Evolutionary conservation across 2,329 filamentous ascomycete species (phyloP).

Genomic region (Fusarium pseudocircinatum): DNA sequence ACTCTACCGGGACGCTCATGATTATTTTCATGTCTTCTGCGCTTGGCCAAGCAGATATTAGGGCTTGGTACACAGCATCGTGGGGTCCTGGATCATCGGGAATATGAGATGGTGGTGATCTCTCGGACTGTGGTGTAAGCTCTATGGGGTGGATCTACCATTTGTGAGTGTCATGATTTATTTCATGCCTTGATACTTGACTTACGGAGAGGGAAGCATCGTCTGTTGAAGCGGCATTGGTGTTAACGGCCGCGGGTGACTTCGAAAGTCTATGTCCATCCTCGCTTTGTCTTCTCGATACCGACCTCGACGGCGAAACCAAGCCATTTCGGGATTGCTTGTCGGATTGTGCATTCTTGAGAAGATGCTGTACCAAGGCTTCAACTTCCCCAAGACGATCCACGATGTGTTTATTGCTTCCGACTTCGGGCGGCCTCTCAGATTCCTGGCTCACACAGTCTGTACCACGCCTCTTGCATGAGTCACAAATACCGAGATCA

Average conservation of each 20-base stretch:
- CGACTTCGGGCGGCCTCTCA: slow-evolving; percentile 41
- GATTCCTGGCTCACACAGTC: slow-evolving; percentile 60
- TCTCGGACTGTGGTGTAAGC: neutral
- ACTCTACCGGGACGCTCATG: slow-evolving; percentile 41
- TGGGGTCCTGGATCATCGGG: neutral
- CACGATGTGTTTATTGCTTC: slow-evolving; percentile 30
- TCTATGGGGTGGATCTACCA: neutral
- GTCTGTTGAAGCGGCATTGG: neutral
- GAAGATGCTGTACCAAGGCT: slow-evolving; percentile 46
- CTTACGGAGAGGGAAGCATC: neutral
- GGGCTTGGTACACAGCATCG: slow-evolving; percentile 42
- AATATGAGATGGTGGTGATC: no score
- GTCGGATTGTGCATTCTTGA: slow-evolving; percentile 5
- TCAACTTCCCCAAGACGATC: slow-evolving; percentile 52
- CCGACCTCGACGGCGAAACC: neutral
- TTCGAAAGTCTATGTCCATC: neutral
- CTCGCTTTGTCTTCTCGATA: neutral
- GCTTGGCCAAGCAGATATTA: slow-evolving; percentile 52
- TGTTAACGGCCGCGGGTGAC: neutral
- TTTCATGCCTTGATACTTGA: fast-evolving
- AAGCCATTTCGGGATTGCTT: neutral
- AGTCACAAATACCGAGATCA: slow-evolving; percentile 53
- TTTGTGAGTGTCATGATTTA: neutral
- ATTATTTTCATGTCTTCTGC: slow-evolving; percentile 52
- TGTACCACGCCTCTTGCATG: slow-evolving; percentile 56